Percentiles rank a stretch among this genome's conserved stretches.
Conservation (phyloP, 2,329 filamentous ascomycete species). For the Tolypocladium cylindrosporum region DNA sequence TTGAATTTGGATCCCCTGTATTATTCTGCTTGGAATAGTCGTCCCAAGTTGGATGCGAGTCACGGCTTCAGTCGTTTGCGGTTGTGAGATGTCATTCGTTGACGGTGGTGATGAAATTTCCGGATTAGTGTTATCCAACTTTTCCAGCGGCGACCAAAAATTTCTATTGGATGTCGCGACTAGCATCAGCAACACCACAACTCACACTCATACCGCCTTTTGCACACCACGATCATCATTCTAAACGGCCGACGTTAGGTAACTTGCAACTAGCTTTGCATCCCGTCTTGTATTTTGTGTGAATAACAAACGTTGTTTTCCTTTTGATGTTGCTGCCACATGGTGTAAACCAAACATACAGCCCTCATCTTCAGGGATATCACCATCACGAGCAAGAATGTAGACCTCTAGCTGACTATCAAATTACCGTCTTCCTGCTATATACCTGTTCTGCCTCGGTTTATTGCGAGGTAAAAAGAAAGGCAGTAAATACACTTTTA, state of each 20-base stretch:
- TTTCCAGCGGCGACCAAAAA: slow-evolving; percentile 12
- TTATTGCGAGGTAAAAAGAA: slow-evolving; percentile 8
- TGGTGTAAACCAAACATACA: not conserved
- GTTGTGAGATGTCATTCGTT: not conserved
- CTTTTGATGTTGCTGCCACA: not conserved
- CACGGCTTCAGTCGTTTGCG: not conserved
- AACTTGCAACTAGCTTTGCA: not conserved
- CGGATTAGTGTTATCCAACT: slow-evolving; percentile 9
- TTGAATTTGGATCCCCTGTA: not conserved
- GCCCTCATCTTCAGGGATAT: not conserved
- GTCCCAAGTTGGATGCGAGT: not conserved
- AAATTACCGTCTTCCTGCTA: slow-evolving; percentile 3
- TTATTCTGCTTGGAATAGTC: not conserved
- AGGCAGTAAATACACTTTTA: slow-evolving; percentile 8
- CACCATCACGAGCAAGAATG: no score
- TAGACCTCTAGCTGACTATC: not conserved
- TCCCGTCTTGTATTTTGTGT: not conserved
- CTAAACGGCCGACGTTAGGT: no score
- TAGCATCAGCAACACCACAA: not conserved
- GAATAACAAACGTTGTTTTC: not conserved
- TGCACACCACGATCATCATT: not conserved
- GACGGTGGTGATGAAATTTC: slow-evolving; percentile 1
- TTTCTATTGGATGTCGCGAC: slow-evolving; percentile 11
- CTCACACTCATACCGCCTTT: not conserved
- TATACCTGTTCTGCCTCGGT: slow-evolving; percentile 8